Base-by-base conservation (phyloP, 208 protist genomes). In the Crithidia acanthocephali region DNA sequence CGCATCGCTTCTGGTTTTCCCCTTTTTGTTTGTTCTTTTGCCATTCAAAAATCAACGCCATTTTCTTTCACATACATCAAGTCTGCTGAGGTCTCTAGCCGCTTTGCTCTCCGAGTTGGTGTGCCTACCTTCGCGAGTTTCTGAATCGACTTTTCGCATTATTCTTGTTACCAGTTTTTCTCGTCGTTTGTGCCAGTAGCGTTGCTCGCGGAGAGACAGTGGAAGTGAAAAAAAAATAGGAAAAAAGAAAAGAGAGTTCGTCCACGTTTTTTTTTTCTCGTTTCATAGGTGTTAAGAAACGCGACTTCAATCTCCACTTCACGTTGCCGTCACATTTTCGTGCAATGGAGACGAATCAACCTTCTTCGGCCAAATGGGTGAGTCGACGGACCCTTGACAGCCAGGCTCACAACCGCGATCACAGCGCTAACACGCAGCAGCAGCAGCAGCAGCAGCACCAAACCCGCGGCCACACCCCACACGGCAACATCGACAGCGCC, bases 361-460 rank as follows among this genome's bases (percentile, higher is more conserved):
- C 48, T 6, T 68, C 58, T 0, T 67, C 72, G 2, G 50, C 72
- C 18, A 77, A 77, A 37, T 77, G 72, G 72, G 72, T 77, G 47
- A 77, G 72, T 10, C 72, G 72, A 22, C 72, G 72, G 10, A 67
- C 72, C 7, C 65, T 77, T 16, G 72, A 77, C 23, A 77, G 72
- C 45, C 72, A 77, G 64, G 72, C 72, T 33, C 57, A 53, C 50
- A 56, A 67, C 48, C 72, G 72, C 50, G 72, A 77, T n/a, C 56
- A 61, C 48, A 67, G 59, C 42, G 50, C 64, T 7, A 45, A 25
- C 30, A 47, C 52, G 56, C 35, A 40, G 35, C 35, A 40, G 11
- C 35, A 40, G 11, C 35, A 13, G 5, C 35, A 40, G 35, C 35
- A 40, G 35, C 35, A 40, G 35, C 45, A 64, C 32, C 61, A 68